A percentile compares a stretch with the other conserved stretches of the same genome.
These are phyloP conservation scores for Neurospora sp. DNA, from an alignment of 495 filamentous ascomycete genomes.

Conservation along the genomic window DNA sequence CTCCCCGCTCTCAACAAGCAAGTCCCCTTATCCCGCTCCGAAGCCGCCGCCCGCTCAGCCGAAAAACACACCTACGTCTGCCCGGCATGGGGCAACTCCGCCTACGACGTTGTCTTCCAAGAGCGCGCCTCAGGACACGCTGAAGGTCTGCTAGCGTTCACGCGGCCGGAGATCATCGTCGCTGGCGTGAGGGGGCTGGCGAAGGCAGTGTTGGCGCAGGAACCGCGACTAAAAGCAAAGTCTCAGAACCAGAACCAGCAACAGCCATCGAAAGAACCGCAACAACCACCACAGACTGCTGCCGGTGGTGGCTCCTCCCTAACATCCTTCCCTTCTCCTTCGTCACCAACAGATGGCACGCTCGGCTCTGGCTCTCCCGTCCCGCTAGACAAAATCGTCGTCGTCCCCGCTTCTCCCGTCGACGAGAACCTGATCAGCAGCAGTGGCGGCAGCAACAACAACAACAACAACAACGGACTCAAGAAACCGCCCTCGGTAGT, in stretches of 20 bases:
- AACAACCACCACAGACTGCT: not conserved
- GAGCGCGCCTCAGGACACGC: slow-evolving; percentile 20
- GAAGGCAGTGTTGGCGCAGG: slow-evolving; percentile 19
- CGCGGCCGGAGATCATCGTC: slow-evolving; percentile 29
- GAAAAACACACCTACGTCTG: slow-evolving; percentile 23
- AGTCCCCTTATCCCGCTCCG: not conserved
- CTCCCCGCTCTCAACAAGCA: not conserved
- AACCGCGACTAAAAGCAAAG: slow-evolving; percentile 17
- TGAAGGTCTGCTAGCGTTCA: slow-evolving; percentile 31
- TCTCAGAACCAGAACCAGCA: not conserved
- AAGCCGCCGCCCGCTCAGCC: slow-evolving; percentile 2
- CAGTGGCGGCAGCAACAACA: not conserved
- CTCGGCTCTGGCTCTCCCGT: not conserved
- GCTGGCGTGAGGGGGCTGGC: slow-evolving; percentile 30
- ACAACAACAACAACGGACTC: not conserved
- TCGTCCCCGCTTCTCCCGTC: not conserved
- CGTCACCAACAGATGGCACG: not conserved
- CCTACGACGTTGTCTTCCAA: slow-evolving; percentile 30
- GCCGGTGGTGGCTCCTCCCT: not conserved
- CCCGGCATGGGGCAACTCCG: slow-evolving; percentile 34
- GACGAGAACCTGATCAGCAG: not conserved
- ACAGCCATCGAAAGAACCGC: not conserved
- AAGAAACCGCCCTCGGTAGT: not conserved
- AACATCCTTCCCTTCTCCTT: not conserved
- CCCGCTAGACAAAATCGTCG: not conserved